Base-by-base conservation (phyloP, 768 basidiomycete genomes). In the Botryobasidium botryosum region DNA sequence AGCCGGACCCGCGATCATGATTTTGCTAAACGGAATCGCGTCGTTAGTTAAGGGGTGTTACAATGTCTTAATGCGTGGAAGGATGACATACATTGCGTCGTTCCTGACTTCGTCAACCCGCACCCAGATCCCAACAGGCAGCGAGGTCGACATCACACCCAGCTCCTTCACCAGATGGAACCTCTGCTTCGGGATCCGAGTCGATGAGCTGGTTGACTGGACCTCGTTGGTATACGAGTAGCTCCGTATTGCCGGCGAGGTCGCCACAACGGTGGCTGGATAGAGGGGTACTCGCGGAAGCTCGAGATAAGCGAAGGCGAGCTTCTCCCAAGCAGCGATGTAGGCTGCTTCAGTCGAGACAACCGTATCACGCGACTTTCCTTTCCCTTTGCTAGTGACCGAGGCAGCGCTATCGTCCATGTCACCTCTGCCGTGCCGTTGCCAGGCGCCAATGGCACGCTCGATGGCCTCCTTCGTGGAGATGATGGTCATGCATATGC, bases 1-100 rank as follows among this genome's bases (percentile, higher is more conserved):
- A 57, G 74, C 74, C 64, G 73, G 72, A 1, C 73, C 72, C 20
- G 71, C 72, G 44, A 75, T 73, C 65, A 75, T 66, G 31, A 71
- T 61, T 51, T 71, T 71, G 8, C 69, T 72, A 51, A 35, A 33
- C 31, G 10, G 17, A 17, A 8, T 33, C 10, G 8, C 8, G 17
- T 8, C 31, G 2, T 35, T 28, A 8, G 32, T 28, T 37, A 47
- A 42, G 39, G 47, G 45, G 54, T 43, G 47, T 40, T 42, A 36
- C 12, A 44, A 40, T 25, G 13, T 23, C 24, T 38, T 18, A 27
- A 41, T 8, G 38, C 28, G 40, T n/a, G 39, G 27, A 44, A 45
- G 17, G 31, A 17, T 8, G 8, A 52, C 71, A 48, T 52, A 72
- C 72, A 74, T 64, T 2, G 62, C 69, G 51, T 75, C 72, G 54